Evolutionary conservation across 1,139 yeast genomes (phyloP).

Genomic region (Martiniozyma asiatica): DNA sequence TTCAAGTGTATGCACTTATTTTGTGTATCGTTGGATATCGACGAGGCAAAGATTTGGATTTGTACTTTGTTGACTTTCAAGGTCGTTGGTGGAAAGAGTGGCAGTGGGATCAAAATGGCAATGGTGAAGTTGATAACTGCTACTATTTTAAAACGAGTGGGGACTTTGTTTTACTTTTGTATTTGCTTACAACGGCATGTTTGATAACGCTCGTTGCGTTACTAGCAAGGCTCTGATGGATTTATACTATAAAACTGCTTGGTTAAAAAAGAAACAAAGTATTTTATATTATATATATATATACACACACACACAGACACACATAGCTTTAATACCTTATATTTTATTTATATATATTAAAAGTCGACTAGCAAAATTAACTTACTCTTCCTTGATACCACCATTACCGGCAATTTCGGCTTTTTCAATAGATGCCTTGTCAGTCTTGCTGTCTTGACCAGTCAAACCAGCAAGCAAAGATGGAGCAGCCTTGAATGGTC

Average conservation of each 20-base stretch:
- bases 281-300: not conserved
- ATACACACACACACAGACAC: not conserved
- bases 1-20: conserved; percentile 39
- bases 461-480: conserved; percentile 57
- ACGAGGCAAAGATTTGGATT: conserved; percentile 34
- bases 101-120: conserved; percentile 10
- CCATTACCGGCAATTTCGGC: conserved; percentile 84
- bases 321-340: not conserved
- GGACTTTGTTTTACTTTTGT: conserved; percentile 33
- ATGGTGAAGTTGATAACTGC: conserved; percentile 13
- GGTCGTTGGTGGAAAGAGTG: conserved; percentile 15
- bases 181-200: conserved; percentile 33
- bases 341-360: too few relatives aligned
- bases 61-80: conserved; percentile 26
- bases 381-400: conserved; percentile 81
- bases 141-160: conserved; percentile 39
- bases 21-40: conserved; percentile 36
- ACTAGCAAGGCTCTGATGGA: conserved; percentile 17
- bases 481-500: conserved; percentile 91
- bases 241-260: not conserved
- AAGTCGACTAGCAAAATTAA: too few relatives aligned
- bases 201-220: conserved; percentile 34
- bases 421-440: conserved; percentile 72
- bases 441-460: conserved; percentile 54
- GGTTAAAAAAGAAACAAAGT: not conserved